Conservation (phyloP, 1,284 basidiomycete genomes). For the Neonothopanus nambi region DNA sequence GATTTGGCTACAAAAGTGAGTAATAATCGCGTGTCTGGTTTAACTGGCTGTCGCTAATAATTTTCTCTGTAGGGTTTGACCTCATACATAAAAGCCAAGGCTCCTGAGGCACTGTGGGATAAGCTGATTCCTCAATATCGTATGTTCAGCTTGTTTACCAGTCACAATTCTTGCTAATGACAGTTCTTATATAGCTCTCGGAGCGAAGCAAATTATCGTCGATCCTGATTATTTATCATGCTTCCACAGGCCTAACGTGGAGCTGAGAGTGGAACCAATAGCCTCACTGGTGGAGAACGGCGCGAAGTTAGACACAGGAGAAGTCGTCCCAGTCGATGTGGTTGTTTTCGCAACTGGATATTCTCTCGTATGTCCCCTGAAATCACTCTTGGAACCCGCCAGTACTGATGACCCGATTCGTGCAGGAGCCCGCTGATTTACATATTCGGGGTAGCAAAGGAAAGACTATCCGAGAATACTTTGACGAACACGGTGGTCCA, state of each 20-base stretch:
- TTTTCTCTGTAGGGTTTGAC: slow-evolving; percentile 16
- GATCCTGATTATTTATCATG: slow-evolving; percentile 31
- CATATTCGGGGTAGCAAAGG: slow-evolving; percentile 15
- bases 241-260: slow-evolving; percentile 34
- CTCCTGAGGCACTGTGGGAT: slow-evolving; percentile 27
- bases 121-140: slow-evolving; percentile 28
- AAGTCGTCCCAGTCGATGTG: slow-evolving; percentile 18
- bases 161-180: neutral
- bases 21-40: neutral
- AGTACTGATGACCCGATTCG: neutral
- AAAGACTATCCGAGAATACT: slow-evolving; percentile 20
- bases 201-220: slow-evolving; percentile 29
- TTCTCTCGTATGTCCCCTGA: neutral
- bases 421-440: slow-evolving; percentile 2
- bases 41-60: neutral
- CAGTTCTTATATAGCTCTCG: slow-evolving; percentile 14
- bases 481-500: slow-evolving; percentile 22
- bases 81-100: slow-evolving; percentile 20
- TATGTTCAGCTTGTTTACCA: slow-evolving; percentile 10
- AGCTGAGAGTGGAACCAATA: slow-evolving; percentile 31
- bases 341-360: slow-evolving; percentile 21
- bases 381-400: neutral
- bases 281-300: slow-evolving; percentile 29
- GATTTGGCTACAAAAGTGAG: slow-evolving; percentile 3
- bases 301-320: slow-evolving; percentile 27